A percentile compares a stretch with the other conserved stretches of the same genome.
phyloP scores from a whole-genome alignment of 495 filamentous ascomycete genomes.

The Aspergillus campestris region DNA sequence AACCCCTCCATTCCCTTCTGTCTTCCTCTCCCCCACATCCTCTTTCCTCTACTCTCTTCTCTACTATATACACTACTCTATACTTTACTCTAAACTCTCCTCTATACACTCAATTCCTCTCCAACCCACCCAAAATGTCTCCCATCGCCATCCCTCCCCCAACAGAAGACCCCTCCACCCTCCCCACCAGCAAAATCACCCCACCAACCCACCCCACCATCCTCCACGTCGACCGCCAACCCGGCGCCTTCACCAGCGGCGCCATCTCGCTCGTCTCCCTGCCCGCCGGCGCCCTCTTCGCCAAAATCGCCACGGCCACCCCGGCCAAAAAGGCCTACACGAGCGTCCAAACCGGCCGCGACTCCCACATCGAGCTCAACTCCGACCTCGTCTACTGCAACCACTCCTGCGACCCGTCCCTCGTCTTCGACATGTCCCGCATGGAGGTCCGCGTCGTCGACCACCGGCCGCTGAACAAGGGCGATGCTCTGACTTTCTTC shows the following conservation, averaged over 20 bases:
- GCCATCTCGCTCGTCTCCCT: conserved; percentile 53
- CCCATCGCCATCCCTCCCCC: conserved; percentile 10
- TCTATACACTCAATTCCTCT: no score
- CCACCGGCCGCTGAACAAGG: conserved; percentile 42
- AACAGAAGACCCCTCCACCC: conserved; percentile 1
- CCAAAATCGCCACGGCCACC: conserved; percentile 44
- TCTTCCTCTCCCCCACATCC: no score
- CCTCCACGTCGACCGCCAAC: conserved; percentile 27
- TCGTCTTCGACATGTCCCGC: conserved; percentile 61
- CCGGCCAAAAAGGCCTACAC: conserved; percentile 56
- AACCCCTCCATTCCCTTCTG: no score
- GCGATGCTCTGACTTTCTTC: conserved; percentile 68
- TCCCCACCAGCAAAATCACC: conserved; percentile 5
- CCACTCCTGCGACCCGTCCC: conserved; percentile 60
- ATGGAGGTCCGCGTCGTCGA: conserved; percentile 53
- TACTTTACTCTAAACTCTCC: no score
- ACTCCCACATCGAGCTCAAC: conserved; percentile 65
- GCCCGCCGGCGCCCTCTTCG: conserved; percentile 53
- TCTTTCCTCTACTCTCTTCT: no score
- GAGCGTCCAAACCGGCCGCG: conserved; percentile 54
- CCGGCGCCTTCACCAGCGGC: conserved; percentile 48
- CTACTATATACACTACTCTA: no score
- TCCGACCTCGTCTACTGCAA: conserved; percentile 69
- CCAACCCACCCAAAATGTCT: conserved; percentile 5
- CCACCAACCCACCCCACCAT: conserved; percentile 29